Evolutionary conservation across 768 basidiomycete species (phyloP), one percentile per base, ranked within the genome.

Genomic region (Boletus coccyginus): DNA sequence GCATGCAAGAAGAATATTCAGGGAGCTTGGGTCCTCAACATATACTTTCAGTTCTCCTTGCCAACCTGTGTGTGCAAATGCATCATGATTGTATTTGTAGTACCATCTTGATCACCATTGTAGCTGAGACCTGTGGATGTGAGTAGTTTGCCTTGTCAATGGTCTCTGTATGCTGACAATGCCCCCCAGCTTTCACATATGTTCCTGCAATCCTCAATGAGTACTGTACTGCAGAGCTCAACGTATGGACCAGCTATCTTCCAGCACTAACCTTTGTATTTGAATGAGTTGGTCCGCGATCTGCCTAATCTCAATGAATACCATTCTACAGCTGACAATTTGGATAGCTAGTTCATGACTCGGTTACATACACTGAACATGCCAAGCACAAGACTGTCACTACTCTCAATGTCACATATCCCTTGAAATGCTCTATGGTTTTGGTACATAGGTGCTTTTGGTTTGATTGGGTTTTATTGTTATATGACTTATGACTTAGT

Each of bases 1-100:
- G 97, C 97, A 10, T 96, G 98, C 78, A 99, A 99, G 78, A 98
- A 98, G 74, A 95, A 90, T 41, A 99, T 98, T 68, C 90, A 96
- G 51, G 92, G 96, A 68, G 97, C 96, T 87, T 99, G 75, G 97
- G 97, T 76, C 96, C 97, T 46, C 96, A 98, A 73, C 97, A 99
- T 67, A 96, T 99, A 1, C 78, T 99, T 33, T 92, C 91, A 36
- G 96, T 99, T 14, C 81, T 99, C 13, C 78, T 99, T 53, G 98
- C 97, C 53, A 98, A 99, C 70, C 71, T 99, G 65, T 91, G 95
- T 45, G 96, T 98, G 7, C 97, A 99, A 78, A 97, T 98, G 69
- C 94, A 96, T 62, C 97, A 99, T 73, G 93, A 90, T 72, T 93
- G 96, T 69, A 97, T 99, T n/a, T 99, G 97, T 71, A 93, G 90